Base-by-base conservation (phyloP, 768 basidiomycete genomes). In the Piloderma croceum region DNA sequence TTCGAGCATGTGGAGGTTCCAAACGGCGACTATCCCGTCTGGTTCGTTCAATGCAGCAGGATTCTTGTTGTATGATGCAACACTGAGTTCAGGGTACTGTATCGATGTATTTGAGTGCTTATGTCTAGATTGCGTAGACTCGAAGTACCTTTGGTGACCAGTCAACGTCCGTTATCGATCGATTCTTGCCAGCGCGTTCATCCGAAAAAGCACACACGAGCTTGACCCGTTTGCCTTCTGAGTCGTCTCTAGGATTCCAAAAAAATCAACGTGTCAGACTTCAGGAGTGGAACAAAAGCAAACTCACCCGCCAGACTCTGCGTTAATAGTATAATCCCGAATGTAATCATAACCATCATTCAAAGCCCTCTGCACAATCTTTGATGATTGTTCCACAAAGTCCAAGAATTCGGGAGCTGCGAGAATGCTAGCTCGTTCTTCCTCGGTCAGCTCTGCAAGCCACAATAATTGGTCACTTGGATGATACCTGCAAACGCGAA, bases 51-150 rank as follows among this genome's bases (percentile, higher is more conserved):
- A 61, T 0, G 91, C 88, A 4, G 85, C 81, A 5, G 90, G 83
- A 51, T 97, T 97, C 70, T 96, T 97, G 70, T 98, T 99, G 58
- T 99, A 99, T 3, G 96, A 87, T 0, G 96, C 92, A 15, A 89
- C 89, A 43, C 84, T 88, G 19, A 99, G 76, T 62, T 99, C 96
- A 6, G 92, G 94, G 54, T 90, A 98, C 94, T 97, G 47, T 11
- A n/a, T 13, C 29, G 15, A n/a, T 2, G 3, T 20, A 17, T 21
- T 5, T 12, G 34, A 7, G 7, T 6, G 7, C 36, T 36, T 18
- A 20, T 15, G 17, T 19, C 18, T 27, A 29, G 15, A 23, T 11
- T 6, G 36, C 10, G 22, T 17, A 31, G 33, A 20, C 15, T 9
- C 12, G 17, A 42, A 64, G 39, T 46, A 90, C 94, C 71, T 97